phyloP scores from a whole-genome alignment of 495 filamentous ascomycete genomes.

The Tuber brumale region DNA sequence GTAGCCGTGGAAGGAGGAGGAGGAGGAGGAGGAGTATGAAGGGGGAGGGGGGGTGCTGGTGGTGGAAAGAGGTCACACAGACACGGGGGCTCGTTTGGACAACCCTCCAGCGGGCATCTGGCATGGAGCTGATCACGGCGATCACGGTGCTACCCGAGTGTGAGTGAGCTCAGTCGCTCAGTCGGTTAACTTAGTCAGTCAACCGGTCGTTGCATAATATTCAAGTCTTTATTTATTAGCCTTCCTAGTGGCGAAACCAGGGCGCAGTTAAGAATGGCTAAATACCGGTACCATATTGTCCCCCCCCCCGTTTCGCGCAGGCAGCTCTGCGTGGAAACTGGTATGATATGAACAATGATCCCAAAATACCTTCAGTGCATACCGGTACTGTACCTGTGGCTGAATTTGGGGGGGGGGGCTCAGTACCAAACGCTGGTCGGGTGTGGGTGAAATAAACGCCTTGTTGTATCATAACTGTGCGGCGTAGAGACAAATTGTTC shows the following conservation, averaged over 20 bases:
- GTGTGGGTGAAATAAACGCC: neutral
- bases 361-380: neutral
- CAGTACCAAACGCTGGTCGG: neutral
- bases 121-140: neutral
- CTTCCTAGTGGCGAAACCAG: neutral
- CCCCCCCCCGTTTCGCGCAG: neutral
- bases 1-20: neutral
- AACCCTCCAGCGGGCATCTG: neutral
- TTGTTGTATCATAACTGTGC: neutral
- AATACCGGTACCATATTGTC: neutral
- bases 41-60: neutral
- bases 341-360: neutral
- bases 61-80: neutral
- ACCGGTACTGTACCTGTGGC: neutral
- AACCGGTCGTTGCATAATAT: neutral
- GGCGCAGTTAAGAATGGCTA: neutral
- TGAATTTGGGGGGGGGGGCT: neutral
- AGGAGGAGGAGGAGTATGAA: neutral
- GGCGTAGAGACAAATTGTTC: neutral
- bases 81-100: neutral
- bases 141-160: neutral
- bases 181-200: neutral
- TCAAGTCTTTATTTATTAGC: neutral
- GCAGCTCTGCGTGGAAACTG: neutral
- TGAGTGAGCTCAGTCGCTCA: neutral